Evolutionary conservation across 805 yeast species (phyloP).

Genomic region (Barnettozyma populi): DNA sequence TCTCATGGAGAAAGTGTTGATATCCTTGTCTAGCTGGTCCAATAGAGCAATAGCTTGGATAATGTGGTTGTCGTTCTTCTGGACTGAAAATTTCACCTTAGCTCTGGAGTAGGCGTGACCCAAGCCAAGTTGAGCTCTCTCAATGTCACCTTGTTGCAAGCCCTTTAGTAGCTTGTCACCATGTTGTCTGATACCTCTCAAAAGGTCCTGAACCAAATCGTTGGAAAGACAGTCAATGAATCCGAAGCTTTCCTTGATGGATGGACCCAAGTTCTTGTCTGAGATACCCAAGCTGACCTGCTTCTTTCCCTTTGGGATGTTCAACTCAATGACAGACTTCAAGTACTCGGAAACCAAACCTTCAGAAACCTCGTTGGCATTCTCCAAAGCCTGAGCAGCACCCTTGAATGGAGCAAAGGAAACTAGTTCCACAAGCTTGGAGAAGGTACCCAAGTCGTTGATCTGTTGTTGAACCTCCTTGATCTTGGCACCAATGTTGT

Average conservation of each 20-base stretch:
- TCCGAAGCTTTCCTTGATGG: slow-evolving; percentile 87
- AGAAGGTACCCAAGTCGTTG: slow-evolving; percentile 77
- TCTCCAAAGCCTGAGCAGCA: slow-evolving; percentile 98
- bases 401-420: slow-evolving; percentile 98
- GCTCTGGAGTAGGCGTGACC: slow-evolving; percentile 99
- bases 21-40: slow-evolving; percentile 95
- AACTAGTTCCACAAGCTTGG: slow-evolving; percentile 88
- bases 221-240: slow-evolving; percentile 84
- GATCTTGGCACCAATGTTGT: slow-evolving; percentile 84
- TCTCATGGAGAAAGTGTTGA: slow-evolving; percentile 97
- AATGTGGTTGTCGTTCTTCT: slow-evolving; percentile 97
- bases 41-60: slow-evolving; percentile 96
- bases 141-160: slow-evolving; percentile 90
- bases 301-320: slow-evolving; percentile 75
- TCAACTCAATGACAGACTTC: slow-evolving; percentile 82
- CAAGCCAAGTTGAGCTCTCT: slow-evolving; percentile 96
- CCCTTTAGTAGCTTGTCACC: slow-evolving; percentile 87
- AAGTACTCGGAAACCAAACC: slow-evolving; percentile 92
- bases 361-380: slow-evolving; percentile 96
- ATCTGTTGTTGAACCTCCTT: slow-evolving; percentile 92
- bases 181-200: slow-evolving; percentile 91
- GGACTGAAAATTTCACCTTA: slow-evolving; percentile 97
- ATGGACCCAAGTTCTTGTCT: slow-evolving; percentile 93
- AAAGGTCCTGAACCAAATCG: slow-evolving; percentile 89
- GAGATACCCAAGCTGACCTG: slow-evolving; percentile 80